Percentiles rank a stretch among this genome's conserved stretches.
phyloP scores from a whole-genome alignment of 805 yeast genomes.

The Candida germanica region DNA sequence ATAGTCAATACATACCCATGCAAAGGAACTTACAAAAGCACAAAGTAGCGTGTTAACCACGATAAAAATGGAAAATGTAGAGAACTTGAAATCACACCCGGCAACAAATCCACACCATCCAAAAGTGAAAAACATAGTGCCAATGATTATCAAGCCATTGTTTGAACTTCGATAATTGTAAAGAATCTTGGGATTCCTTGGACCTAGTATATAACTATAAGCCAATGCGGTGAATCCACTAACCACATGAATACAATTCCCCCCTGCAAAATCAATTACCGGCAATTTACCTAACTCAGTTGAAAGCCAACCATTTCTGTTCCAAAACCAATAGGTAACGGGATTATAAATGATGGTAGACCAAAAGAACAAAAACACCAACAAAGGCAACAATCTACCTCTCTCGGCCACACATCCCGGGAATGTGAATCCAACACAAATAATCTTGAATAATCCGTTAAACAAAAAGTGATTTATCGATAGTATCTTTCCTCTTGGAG shows the following conservation, averaged over 20 bases:
- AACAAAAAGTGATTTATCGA: conserved; percentile 36
- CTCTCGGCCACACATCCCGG: conserved; percentile 45
- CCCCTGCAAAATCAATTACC: conserved; percentile 46
- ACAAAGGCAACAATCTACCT: conserved; percentile 41
- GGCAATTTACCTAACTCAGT: conserved; percentile 29
- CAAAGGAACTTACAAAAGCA: conserved; percentile 32
- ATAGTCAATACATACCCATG: conserved; percentile 38
- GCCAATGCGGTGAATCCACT: conserved; percentile 46
- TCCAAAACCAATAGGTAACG: conserved; percentile 46
- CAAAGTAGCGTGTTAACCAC: conserved; percentile 32
- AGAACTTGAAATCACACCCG: conserved; percentile 42
- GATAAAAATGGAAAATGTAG: conserved; percentile 29
- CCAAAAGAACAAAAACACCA: conserved; percentile 38
- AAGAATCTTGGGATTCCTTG: conserved; percentile 37
- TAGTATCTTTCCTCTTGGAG: conserved; percentile 38
- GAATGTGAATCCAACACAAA: conserved; percentile 39
- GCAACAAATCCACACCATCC: conserved; percentile 45
- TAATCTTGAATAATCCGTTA: conserved; percentile 36
- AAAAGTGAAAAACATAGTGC: conserved; percentile 27
- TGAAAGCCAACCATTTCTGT: conserved; percentile 41
- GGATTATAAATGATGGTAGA: conserved; percentile 41
- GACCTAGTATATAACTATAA: conserved; percentile 41
- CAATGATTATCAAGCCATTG: conserved; percentile 31
- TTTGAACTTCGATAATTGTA: conserved; percentile 36
- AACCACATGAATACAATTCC: conserved; percentile 42